Evolutionary conservation across 768 basidiomycete genomes (phyloP).

Genomic region (Macrolepiota dolichaula): DNA sequence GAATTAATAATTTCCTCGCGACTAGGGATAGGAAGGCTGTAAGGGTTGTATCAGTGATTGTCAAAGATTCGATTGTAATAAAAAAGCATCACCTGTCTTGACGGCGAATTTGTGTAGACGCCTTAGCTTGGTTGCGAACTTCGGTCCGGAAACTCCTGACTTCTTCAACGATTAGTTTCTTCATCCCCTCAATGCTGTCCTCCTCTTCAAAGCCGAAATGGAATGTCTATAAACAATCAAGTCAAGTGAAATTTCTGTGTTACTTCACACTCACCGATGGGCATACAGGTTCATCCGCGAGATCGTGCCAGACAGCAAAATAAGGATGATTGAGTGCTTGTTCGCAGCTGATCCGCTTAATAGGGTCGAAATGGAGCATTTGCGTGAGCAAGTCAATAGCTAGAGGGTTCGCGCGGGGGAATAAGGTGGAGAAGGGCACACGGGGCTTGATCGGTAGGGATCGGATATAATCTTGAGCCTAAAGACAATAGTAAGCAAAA

Average conservation of each 20-base stretch:
- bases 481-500: slow-evolving; percentile 10
- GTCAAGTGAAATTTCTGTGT: not conserved
- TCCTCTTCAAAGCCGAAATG: slow-evolving; percentile 97
- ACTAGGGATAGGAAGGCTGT: slow-evolving; percentile 73
- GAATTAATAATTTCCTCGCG: slow-evolving; percentile 81
- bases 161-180: slow-evolving; percentile 90
- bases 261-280: slow-evolving; percentile 49
- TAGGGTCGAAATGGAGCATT: slow-evolving; percentile 94
- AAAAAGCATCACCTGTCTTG: slow-evolving; percentile 62
- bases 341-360: slow-evolving; percentile 94
- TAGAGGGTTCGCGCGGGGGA: slow-evolving; percentile 90
- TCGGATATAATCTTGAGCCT: slow-evolving; percentile 98
- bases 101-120: slow-evolving; percentile 66
- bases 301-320: slow-evolving; percentile 96
- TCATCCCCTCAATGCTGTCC: slow-evolving; percentile 97
- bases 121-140: slow-evolving; percentile 81
- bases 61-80: not conserved
- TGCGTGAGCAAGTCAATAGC: slow-evolving; percentile 91
- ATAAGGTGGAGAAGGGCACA: slow-evolving; percentile 87
- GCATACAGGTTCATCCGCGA: slow-evolving; percentile 88
- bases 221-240: slow-evolving; percentile 57
- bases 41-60: not conserved
- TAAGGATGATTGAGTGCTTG: slow-evolving; percentile 95
- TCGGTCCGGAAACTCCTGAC: slow-evolving; percentile 86
- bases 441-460: slow-evolving; percentile 96